phyloP scores from a whole-genome alignment of 345 rosid species.

The Citrus medica region DNA sequence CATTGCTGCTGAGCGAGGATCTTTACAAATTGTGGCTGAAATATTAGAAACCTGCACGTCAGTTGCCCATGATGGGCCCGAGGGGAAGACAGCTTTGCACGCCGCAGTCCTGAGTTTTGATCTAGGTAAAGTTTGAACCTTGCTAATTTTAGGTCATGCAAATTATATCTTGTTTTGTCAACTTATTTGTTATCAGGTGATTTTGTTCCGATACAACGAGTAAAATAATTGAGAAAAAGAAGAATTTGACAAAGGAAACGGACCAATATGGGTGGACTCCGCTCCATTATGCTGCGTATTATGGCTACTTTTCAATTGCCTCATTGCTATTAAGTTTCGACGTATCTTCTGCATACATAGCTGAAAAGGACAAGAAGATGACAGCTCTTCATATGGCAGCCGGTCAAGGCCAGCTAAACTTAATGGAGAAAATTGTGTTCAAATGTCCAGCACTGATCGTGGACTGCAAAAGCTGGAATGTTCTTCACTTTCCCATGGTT shows the following conservation, averaged over 20 bases:
- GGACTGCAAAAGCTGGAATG: neutral
- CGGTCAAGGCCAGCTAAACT: neutral
- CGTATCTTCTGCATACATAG: neutral
- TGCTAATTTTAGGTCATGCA: no score
- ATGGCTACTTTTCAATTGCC: neutral
- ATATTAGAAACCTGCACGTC: neutral
- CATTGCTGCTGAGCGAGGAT: no score
- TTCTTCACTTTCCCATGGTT: constrained; percentile 4
- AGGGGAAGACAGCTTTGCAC: constrained; percentile 9
- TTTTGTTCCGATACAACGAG: no score
- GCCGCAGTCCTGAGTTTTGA: neutral
- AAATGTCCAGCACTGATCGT: neutral
- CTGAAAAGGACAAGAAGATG: neutral
- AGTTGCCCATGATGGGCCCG: neutral
- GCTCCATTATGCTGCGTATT: neutral
- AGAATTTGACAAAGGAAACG: neutral
- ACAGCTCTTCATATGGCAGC: constrained; percentile 8
- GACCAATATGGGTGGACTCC: constrained; percentile 3
- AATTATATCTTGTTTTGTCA: no score
- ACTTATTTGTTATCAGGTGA: no score
- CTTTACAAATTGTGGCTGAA: no score
- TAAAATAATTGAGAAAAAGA: neutral
- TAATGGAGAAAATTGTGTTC: neutral
- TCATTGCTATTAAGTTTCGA: neutral
- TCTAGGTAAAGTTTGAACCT: neutral